phyloP scores from a whole-genome alignment of 257 asterid genomes.

The Misopates orontium region DNA sequence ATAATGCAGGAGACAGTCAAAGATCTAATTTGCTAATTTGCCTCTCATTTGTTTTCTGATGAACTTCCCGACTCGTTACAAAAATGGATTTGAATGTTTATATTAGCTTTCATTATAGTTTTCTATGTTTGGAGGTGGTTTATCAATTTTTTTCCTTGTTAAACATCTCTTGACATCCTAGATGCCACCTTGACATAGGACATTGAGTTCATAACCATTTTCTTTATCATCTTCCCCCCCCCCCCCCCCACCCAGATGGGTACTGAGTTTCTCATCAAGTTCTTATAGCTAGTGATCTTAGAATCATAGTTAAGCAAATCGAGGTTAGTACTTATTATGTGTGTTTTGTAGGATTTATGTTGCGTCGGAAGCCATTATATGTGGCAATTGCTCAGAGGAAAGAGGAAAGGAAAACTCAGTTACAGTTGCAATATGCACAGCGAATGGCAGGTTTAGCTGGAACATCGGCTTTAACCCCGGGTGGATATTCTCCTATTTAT shows the following conservation, averaged over 20 bases:
- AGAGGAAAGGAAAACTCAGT: slow-evolving; percentile 73
- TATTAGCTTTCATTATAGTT: neutral
- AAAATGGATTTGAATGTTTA: neutral
- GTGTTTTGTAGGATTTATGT: slow-evolving; percentile 55
- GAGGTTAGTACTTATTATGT: neutral
- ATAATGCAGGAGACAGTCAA: slow-evolving; percentile 1
- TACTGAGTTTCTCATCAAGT: slow-evolving; percentile 3
- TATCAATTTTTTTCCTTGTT: too few relatives aligned
- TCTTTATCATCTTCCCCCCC: neutral
- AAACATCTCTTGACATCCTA: neutral
- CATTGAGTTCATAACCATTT: neutral
- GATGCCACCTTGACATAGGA: neutral
- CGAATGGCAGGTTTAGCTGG: slow-evolving; percentile 55
- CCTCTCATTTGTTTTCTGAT: slow-evolving; percentile 8
- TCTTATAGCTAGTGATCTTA: slow-evolving; percentile 6
- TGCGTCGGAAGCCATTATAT: slow-evolving; percentile 70
- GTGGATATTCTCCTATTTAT: slow-evolving; percentile 66
- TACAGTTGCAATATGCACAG: slow-evolving; percentile 61
- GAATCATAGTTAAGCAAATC: neutral
- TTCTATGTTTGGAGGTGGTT: too few relatives aligned
- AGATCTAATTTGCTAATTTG: slow-evolving; percentile 11
- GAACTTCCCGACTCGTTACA: neutral
- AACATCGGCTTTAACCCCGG: slow-evolving; percentile 52
- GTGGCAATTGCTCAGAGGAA: slow-evolving; percentile 86
- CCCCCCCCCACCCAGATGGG: too few relatives aligned